phyloP scores from a whole-genome alignment of 768 basidiomycete species.

The Amanita muscaria region DNA sequence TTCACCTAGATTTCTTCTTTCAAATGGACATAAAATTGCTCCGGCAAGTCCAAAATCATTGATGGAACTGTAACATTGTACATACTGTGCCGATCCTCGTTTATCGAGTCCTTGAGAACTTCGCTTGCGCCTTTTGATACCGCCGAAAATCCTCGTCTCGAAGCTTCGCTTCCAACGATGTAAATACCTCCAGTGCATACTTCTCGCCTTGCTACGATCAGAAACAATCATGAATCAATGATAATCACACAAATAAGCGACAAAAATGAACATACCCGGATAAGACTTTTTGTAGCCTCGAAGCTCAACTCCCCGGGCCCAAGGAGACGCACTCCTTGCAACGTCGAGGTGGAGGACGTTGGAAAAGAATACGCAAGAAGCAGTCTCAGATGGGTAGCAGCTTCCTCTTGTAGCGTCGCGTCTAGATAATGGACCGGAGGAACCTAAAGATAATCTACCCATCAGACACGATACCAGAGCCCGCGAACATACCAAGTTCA shows the following conservation, averaged over 20 bases:
- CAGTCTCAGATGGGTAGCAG: constrained; percentile 51
- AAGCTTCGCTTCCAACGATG: constrained; percentile 52
- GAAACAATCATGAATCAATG: neutral
- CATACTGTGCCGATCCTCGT: too few relatives aligned
- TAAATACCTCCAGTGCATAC: constrained; percentile 49
- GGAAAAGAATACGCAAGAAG: constrained; percentile 60
- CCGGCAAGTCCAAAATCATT: too few relatives aligned
- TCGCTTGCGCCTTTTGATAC: constrained; percentile 50
- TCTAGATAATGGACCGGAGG: constrained; percentile 63
- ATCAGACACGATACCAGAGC: constrained; percentile 1
- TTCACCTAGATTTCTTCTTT: too few relatives aligned
- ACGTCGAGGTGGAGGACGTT: constrained; percentile 22
- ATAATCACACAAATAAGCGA: too few relatives aligned
- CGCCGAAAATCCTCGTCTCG: constrained; percentile 55
- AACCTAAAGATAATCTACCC: constrained; percentile 28
- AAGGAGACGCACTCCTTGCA: constrained; percentile 59
- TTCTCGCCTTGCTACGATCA: constrained; percentile 50
- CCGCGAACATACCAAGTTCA: constrained; percentile 54
- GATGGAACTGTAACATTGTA: too few relatives aligned
- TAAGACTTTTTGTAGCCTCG: constrained; percentile 37
- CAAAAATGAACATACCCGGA: constrained; percentile 36
- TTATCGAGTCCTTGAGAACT: constrained; percentile 30
- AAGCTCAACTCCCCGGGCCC: constrained; percentile 53
- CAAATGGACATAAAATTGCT: too few relatives aligned
- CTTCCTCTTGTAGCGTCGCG: constrained; percentile 63